phyloP scores from a whole-genome alignment of 345 rosid genomes.

The Melastoma malabathricum region DNA sequence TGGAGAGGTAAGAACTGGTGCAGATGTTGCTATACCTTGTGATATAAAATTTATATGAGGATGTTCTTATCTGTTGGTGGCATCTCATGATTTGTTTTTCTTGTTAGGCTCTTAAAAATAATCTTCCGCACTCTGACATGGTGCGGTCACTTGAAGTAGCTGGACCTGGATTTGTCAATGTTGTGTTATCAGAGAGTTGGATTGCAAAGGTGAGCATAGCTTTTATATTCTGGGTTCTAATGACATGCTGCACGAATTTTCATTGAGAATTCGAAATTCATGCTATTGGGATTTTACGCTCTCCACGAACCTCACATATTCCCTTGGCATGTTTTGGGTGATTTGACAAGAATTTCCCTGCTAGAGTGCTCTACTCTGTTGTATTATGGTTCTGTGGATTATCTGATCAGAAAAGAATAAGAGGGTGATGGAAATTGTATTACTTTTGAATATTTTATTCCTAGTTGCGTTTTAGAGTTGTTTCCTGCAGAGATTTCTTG shows the following conservation, averaged over 20 bases:
- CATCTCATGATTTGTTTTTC: background rate
- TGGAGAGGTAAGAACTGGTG: conserved; percentile 47
- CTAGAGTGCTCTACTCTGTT: too few species aligned
- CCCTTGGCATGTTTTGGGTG: too few species aligned
- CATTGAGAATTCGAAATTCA: background rate
- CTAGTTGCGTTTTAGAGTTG: too few species aligned
- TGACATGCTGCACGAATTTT: background rate
- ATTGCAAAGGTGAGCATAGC: conserved; percentile 55
- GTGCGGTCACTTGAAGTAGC: conserved; percentile 75
- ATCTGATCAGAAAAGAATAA: too few species aligned
- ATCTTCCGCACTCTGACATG: conserved; percentile 71
- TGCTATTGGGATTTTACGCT: too few species aligned
- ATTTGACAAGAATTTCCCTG: too few species aligned
- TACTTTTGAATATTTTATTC: too few species aligned
- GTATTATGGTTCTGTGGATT: too few species aligned
- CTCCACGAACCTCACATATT: too few species aligned
- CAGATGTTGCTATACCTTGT: background rate
- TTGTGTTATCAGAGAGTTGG: conserved; percentile 60
- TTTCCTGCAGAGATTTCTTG: too few species aligned
- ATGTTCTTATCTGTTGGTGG: background rate
- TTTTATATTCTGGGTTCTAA: background rate
- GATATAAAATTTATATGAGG: background rate
- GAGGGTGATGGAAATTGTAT: too few species aligned
- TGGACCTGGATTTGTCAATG: conserved; percentile 91
- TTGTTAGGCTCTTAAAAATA: conserved; percentile 53